Percentiles rank a stretch among this genome's conserved stretches.
Evolutionary conservation across 306 rosid genomes (phyloP).

Genomic region (Acacia confusa): DNA sequence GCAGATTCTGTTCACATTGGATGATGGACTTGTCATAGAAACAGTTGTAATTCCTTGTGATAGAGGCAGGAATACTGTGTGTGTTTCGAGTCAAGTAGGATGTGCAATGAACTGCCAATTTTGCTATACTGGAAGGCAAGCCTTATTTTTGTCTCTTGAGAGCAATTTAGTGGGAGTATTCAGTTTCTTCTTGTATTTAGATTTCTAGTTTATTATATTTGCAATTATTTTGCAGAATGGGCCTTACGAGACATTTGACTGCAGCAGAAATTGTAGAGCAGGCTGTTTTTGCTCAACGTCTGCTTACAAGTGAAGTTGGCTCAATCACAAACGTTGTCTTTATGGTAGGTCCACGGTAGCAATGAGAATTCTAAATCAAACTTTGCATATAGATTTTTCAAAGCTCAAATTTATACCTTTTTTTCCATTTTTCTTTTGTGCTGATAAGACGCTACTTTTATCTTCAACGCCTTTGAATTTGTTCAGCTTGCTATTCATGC

Average conservation of each 20-base stretch:
- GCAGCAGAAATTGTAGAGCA: slow-evolving; percentile 96
- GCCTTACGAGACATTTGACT: slow-evolving; percentile 77
- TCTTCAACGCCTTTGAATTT: slow-evolving; percentile 3
- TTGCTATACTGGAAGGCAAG: slow-evolving; percentile 93
- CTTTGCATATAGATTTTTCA: background rate
- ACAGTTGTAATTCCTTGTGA: slow-evolving; percentile 88
- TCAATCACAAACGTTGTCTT: slow-evolving; percentile 84
- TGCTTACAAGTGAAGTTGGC: slow-evolving; percentile 84
- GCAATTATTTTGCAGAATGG: slow-evolving; percentile 72
- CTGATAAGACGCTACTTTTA: slow-evolving; percentile 1
- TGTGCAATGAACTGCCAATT: slow-evolving; percentile 97
- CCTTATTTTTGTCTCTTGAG: slow-evolving; percentile 18
- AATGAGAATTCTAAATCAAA: slow-evolving; percentile 1
- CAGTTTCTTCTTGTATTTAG: slow-evolving; percentile 4
- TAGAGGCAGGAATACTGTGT: slow-evolving; percentile 81
- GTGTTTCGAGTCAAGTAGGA: slow-evolving; percentile 98
- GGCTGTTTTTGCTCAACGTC: slow-evolving; percentile 74
- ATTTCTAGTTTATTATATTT: slow-evolving; percentile 6
- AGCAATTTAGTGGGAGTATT: slow-evolving; percentile 2
- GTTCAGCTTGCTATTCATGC: slow-evolving; percentile 2
- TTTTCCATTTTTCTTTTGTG: background rate
- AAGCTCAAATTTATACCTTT: background rate
- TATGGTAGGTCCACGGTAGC: slow-evolving; percentile 59
- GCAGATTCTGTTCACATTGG: slow-evolving; percentile 89
- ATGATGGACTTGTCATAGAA: slow-evolving; percentile 78